Conservation (phyloP, 2,329 filamentous ascomycete species). For the Diaporthe helianthi region DNA sequence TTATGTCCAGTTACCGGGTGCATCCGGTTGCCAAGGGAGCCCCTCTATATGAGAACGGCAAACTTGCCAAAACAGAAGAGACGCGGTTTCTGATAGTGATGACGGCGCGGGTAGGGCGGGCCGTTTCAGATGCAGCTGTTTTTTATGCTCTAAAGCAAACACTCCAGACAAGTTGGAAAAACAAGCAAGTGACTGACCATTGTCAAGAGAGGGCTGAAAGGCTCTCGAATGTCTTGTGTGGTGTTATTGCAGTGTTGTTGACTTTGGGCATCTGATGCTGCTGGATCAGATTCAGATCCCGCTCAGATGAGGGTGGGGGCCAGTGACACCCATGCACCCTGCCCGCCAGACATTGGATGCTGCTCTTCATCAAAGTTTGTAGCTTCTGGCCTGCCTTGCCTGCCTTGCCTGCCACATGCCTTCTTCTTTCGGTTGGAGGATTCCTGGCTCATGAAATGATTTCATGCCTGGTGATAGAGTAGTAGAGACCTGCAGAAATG, state of each 20-base stretch:
- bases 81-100: background rate
- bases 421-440: background rate
- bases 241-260: slow-evolving; percentile 19
- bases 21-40: too few species aligned
- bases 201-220: background rate
- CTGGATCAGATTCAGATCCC: slow-evolving; percentile 19
- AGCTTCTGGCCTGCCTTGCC: background rate
- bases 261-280: slow-evolving; percentile 13
- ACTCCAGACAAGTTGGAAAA: background rate
- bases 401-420: background rate
- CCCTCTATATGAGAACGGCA: background rate
- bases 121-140: slow-evolving; percentile 22
- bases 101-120: background rate
- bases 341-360: slow-evolving; percentile 23
- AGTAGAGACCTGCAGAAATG: background rate
- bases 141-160: background rate
- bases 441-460: slow-evolving; percentile 5
- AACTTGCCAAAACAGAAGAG: slow-evolving; percentile 16
- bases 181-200: background rate
- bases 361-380: slow-evolving; percentile 25
- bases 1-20: too few species aligned
- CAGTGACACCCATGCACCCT: slow-evolving; percentile 8
- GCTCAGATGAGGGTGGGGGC: slow-evolving; percentile 23
- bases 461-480: background rate
- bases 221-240: background rate